Percentiles rank a stretch among this genome's conserved stretches.
Evolutionary conservation across 1,284 basidiomycete species (phyloP).

Genomic region (Dichomitus squalens): DNA sequence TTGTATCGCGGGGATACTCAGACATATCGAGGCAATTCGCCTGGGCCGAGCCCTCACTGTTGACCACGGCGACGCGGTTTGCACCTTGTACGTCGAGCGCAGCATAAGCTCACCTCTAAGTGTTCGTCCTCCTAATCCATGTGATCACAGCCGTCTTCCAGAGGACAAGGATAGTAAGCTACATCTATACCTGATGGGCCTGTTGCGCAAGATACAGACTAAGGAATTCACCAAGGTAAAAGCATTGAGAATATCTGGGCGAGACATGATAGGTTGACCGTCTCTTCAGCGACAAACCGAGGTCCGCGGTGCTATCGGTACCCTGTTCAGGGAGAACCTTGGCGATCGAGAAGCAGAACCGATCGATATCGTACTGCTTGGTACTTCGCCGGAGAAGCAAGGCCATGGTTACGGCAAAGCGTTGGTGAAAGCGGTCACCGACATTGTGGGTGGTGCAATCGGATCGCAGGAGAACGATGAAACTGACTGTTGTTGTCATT

Average conservation of each 20-base stretch:
- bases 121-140: not conserved
- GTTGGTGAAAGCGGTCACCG: not conserved
- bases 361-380: not conserved
- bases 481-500: not conserved
- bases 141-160: not conserved
- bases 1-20: no score
- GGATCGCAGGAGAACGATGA: not conserved
- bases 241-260: not conserved
- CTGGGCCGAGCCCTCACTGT: not conserved
- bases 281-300: not conserved
- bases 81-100: not conserved
- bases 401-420: conserved; percentile 12
- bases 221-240: not conserved
- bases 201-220: not conserved
- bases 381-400: conserved; percentile 1
- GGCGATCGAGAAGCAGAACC: not conserved
- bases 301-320: not conserved
- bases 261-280: no score
- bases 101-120: not conserved
- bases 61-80: not conserved
- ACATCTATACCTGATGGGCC: not conserved
- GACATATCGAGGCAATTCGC: no score
- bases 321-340: not conserved
- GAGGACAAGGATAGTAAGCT: not conserved
- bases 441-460: not conserved